phyloP scores from a whole-genome alignment of 2,329 filamentous ascomycete species.

The Colletotrichum aenigma region DNA sequence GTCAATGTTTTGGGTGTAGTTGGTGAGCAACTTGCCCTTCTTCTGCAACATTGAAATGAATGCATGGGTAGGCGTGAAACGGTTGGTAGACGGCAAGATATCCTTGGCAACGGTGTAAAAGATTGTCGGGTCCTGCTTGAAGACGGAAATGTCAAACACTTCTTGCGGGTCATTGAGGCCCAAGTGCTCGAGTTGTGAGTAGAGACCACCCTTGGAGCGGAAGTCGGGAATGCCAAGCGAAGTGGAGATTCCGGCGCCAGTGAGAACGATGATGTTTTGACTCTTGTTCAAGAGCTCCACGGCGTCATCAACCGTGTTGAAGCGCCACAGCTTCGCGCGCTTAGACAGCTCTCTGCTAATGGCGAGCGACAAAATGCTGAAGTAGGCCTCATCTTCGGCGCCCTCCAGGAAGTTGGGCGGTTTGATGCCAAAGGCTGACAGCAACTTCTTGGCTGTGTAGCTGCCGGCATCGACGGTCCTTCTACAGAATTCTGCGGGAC shows the following conservation, averaged over 20 bases:
- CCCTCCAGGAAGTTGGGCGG: conserved; percentile 77
- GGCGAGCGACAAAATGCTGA: conserved; percentile 74
- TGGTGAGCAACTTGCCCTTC: conserved; percentile 87
- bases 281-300: conserved; percentile 75
- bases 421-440: conserved; percentile 83
- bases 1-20: conserved; percentile 99
- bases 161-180: conserved; percentile 87
- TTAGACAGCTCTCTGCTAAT: conserved; percentile 83
- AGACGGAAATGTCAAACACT: conserved; percentile 90
- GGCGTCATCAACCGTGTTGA: conserved; percentile 89
- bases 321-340: conserved; percentile 77
- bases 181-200: conserved; percentile 80
- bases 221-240: conserved; percentile 98
- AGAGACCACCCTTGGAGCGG: conserved; percentile 90
- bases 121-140: conserved; percentile 82
- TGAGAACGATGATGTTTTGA: conserved; percentile 89
- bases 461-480: conserved; percentile 71
- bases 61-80: conserved; percentile 88
- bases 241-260: conserved; percentile 94
- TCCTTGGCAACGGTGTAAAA: conserved; percentile 94
- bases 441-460: conserved; percentile 80
- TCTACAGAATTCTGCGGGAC: conserved; percentile 78
- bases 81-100: conserved; percentile 80
- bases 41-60: conserved; percentile 92
- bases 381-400: conserved; percentile 74